These are phyloP conservation scores for Ananas comosus DNA, from an alignment of 176 grass and related monocot genomes.

Conservation along the genomic window DNA sequence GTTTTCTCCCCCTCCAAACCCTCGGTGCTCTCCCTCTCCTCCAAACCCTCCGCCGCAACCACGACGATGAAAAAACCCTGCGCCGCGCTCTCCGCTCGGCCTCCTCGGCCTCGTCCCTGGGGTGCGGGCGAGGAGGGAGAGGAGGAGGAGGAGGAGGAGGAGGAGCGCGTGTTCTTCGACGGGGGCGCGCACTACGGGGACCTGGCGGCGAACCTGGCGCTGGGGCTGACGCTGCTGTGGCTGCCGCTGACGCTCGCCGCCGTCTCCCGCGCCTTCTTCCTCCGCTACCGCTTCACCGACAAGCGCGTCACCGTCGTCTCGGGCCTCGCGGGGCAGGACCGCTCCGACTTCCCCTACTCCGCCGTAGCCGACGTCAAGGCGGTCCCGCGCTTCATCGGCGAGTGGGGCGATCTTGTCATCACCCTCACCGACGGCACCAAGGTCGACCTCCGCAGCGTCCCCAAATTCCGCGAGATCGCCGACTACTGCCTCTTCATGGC, in stretches of 20 bases:
- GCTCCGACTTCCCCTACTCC: conserved; percentile 81
- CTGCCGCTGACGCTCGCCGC: conserved; percentile 85
- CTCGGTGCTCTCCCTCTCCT: too few species aligned
- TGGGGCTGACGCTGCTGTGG: conserved; percentile 84
- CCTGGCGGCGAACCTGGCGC: conserved; percentile 63
- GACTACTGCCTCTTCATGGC: conserved; percentile 70
- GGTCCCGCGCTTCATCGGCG: conserved; percentile 84
- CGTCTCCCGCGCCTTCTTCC: conserved; percentile 70
- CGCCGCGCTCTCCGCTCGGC: too few species aligned
- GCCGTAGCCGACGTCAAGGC: conserved; percentile 57
- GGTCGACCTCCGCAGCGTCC: conserved; percentile 92
- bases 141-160: too few species aligned
- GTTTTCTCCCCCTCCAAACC: too few species aligned
- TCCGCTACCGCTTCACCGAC: conserved; percentile 87
- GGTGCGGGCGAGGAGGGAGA: too few species aligned
- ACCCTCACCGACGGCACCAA: conserved; percentile 82
- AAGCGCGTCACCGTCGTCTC: conserved; percentile 77
- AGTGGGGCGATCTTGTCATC: conserved; percentile 94
- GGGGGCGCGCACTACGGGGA: conserved; percentile 87
- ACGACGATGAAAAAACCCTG: too few species aligned
- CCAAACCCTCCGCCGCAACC: too few species aligned
- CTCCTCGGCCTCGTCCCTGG: too few species aligned
- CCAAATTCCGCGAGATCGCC: conserved; percentile 84
- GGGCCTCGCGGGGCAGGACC: conserved; percentile 69
- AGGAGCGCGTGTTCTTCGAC: conserved; percentile 82